Conservation (phyloP, 495 filamentous ascomycete species). For the Neurospora discreta region DNA sequence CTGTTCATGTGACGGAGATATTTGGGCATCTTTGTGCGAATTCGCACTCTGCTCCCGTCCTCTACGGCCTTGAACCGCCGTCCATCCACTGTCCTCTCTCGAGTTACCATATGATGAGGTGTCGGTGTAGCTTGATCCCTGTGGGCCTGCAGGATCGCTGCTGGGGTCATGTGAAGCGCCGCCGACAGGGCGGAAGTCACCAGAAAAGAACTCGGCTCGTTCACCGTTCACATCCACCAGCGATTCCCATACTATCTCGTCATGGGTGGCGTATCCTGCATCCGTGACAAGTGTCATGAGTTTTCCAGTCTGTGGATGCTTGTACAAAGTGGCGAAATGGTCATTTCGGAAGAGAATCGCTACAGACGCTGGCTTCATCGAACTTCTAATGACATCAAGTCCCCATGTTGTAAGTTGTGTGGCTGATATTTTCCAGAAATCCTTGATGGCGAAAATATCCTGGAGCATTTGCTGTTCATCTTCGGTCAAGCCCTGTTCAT, state of each 20-base stretch:
- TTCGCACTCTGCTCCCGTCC: conserved; percentile 15
- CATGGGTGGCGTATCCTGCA: conserved; percentile 74
- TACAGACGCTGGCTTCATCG: conserved; percentile 58
- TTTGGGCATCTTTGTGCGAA: conserved; percentile 17
- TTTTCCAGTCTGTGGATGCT: conserved; percentile 57
- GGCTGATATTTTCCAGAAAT: conserved; percentile 63
- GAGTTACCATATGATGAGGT: neutral
- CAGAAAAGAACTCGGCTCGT: conserved; percentile 71
- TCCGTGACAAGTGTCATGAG: conserved; percentile 83
- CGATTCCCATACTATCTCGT: conserved; percentile 93
- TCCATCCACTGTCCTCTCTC: conserved; percentile 33
- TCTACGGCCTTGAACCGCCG: conserved; percentile 35
- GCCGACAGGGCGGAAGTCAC: conserved; percentile 81
- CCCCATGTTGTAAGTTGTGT: conserved; percentile 83
- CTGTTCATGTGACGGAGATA: conserved; percentile 42
- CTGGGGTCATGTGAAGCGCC: conserved; percentile 26
- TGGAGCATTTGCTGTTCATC: conserved; percentile 64
- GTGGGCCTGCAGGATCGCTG: conserved; percentile 4
- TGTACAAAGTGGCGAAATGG: conserved; percentile 88
- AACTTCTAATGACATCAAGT: conserved; percentile 54
- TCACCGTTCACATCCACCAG: conserved; percentile 82
- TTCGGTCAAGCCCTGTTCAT: conserved; percentile 34
- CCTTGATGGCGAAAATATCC: conserved; percentile 72
- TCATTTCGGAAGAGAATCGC: conserved; percentile 94
- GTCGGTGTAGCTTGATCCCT: neutral